phyloP scores from a whole-genome alignment of 768 basidiomycete species.

The Cubamyces lactineus region DNA sequence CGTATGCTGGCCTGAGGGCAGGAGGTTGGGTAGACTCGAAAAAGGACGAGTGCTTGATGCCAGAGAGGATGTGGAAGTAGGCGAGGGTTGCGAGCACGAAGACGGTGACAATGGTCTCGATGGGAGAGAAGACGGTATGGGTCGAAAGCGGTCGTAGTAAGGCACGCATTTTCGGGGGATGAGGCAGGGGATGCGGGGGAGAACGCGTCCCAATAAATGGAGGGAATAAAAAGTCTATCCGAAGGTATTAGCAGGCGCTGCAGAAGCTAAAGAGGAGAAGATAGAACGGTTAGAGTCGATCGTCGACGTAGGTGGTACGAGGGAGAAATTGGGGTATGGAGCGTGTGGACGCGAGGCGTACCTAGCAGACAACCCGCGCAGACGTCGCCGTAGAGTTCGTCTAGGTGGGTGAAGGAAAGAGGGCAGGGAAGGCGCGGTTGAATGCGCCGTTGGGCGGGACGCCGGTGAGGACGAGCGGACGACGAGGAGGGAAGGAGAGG shows the following conservation, averaged over 20 bases:
- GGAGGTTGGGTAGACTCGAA: constrained; percentile 58
- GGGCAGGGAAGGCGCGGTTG: constrained; percentile 20
- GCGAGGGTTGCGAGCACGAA: constrained; percentile 89
- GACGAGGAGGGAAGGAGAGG: constrained; percentile 12
- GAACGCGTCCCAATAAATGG: constrained; percentile 17
- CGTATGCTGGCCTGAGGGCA: constrained; percentile 58
- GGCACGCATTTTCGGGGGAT: constrained; percentile 51
- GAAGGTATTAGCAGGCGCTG: constrained; percentile 15
- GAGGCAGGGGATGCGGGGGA: background rate
- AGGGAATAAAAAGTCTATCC: constrained; percentile 24
- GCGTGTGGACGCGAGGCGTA: background rate
- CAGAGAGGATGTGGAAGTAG: constrained; percentile 91
- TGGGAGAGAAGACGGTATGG: constrained; percentile 75
- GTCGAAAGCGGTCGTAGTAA: constrained; percentile 69
- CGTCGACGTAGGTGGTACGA: background rate
- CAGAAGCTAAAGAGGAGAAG: background rate
- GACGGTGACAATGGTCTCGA: constrained; percentile 90
- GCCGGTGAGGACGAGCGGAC: constrained; percentile 20
- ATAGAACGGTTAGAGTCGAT: background rate
- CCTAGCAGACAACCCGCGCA: constrained; percentile 3
- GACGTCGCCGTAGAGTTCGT: constrained; percentile 11
- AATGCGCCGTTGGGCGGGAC: constrained; percentile 21
- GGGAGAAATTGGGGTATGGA: background rate
- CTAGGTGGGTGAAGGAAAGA: background rate
- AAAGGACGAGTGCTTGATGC: constrained; percentile 87